A percentile compares a stretch with the other conserved stretches of the same genome.
These are phyloP conservation scores for Prunus yedoensis DNA, from an alignment of 331 rosid genomes.

Conservation along the genomic window DNA sequence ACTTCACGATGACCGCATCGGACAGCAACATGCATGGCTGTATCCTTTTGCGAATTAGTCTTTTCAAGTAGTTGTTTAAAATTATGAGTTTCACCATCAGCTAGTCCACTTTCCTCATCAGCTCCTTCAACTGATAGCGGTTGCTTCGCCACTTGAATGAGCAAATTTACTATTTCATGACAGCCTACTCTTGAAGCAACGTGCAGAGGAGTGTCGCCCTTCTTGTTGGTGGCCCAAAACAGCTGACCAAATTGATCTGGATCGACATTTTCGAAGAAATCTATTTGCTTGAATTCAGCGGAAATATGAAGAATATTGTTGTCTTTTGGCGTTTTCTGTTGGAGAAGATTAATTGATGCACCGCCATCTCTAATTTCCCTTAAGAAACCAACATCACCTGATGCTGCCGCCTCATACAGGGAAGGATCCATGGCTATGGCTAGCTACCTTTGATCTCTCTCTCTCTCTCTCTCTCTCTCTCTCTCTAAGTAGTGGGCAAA, in stretches of 20 bases:
- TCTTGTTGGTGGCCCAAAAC: slow-evolving; percentile 11
- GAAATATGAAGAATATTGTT: slow-evolving; percentile 16
- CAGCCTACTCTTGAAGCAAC: slow-evolving; percentile 18
- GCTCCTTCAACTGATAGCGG: neutral
- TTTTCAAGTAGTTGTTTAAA: neutral
- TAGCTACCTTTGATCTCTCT: no score
- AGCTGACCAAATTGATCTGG: neutral
- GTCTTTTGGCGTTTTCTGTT: no score
- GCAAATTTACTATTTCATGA: neutral
- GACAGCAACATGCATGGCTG: slow-evolving; percentile 6
- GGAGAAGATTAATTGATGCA: neutral
- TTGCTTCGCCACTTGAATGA: no score
- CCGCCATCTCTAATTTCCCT: no score
- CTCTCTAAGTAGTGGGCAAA: no score
- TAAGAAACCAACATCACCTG: no score
- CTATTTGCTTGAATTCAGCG: slow-evolving; percentile 14
- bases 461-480: no score
- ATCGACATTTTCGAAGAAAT: neutral
- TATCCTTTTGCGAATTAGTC: slow-evolving; percentile 7
- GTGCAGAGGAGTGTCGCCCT: slow-evolving; percentile 6
- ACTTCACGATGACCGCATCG: neutral
- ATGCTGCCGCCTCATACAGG: no score
- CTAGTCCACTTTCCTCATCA: neutral
- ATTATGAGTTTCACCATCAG: no score
- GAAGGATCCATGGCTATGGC: no score